Evolutionary conservation across 805 yeast species (phyloP), one percentile per base, ranked within the genome.

Genomic region (Metschnikowia lunata): DNA sequence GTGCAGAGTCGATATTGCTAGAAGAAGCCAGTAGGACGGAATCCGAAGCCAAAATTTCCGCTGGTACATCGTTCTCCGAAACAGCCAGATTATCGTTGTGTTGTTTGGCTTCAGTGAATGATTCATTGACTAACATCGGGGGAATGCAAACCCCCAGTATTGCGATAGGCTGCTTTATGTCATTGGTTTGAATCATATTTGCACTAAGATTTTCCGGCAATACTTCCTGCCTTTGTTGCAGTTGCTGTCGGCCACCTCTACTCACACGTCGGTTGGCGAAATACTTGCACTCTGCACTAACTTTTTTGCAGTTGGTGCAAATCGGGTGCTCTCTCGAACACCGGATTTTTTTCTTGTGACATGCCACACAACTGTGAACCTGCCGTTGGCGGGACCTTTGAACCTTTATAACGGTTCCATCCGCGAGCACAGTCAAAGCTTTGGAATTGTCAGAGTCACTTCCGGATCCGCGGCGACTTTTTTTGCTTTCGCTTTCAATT

Each of bases 301-400:
- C 60, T 44, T 71, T 75, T 13, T 66, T 62, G 61, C 88, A 82
- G 49, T 72, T 72, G 26, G 68, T 63, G 55, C 87, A 83, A 12
- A 74, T 63, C 1, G 86, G 87, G 34, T 70, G 73, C 34, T 68
- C 72, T 47, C 82, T 71, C n/a, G 79, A 76, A 59, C 87, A 82
- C 51, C 78, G 79, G 47, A 80, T 74, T 61, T 81, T 82, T 59
- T 78, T 79, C 34, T 76, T 71, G 54, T 80, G 82, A 54, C 85
- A 80, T 37, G 82, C 66, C 12, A 76, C 72, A 57, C 85, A 80
- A 42, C 78, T 71, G 36, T 75, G 64, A 36, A 80, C 79, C 53
- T 74, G 74, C 42, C 86, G 58, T 58, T 80, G 86, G 48, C 86
- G 72, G 3, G 80, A 66, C 46, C 76, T 78, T 52, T 80, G 86